Conservation (phyloP, 163 green algal species). For the Scenedesmus sp. region DNA sequence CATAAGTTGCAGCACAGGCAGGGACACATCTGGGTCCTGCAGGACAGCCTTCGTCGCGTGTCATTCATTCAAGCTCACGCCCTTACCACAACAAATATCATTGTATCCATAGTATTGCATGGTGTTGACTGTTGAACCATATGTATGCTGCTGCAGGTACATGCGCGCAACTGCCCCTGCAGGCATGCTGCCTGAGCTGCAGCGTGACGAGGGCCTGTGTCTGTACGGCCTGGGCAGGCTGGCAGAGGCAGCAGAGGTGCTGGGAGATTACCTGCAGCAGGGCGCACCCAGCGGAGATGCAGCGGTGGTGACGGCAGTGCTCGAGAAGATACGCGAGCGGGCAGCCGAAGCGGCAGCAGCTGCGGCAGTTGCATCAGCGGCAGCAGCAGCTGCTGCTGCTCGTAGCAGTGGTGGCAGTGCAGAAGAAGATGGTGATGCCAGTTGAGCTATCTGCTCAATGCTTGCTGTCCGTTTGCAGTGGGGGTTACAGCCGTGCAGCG, state of each 20-base stretch:
- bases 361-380: background rate
- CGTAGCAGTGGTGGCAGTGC: background rate
- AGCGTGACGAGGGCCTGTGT: constrained; percentile 61
- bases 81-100: no score
- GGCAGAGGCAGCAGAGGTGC: constrained; percentile 57
- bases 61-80: background rate
- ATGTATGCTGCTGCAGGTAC: constrained; percentile 45
- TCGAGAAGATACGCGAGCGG: background rate
- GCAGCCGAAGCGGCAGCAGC: background rate
- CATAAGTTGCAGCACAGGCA: no score
- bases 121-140: background rate
- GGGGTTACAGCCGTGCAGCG: no score
- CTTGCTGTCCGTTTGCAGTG: no score
- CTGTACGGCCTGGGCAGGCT: constrained; percentile 61
- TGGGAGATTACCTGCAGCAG: constrained; percentile 55
- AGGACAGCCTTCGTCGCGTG: no score
- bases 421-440: background rate
- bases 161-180: constrained; percentile 56
- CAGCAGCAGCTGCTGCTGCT: background rate
- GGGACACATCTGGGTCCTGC: no score
- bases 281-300: background rate
- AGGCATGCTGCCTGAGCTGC: constrained; percentile 52
- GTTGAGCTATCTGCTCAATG: background rate
- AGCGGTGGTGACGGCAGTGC: constrained; percentile 6
- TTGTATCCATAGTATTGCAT: no score